These are phyloP conservation scores for Stachybotrys chlorohalonatus DNA, from an alignment of 2,329 filamentous ascomycete species.

Conservation along the genomic window DNA sequence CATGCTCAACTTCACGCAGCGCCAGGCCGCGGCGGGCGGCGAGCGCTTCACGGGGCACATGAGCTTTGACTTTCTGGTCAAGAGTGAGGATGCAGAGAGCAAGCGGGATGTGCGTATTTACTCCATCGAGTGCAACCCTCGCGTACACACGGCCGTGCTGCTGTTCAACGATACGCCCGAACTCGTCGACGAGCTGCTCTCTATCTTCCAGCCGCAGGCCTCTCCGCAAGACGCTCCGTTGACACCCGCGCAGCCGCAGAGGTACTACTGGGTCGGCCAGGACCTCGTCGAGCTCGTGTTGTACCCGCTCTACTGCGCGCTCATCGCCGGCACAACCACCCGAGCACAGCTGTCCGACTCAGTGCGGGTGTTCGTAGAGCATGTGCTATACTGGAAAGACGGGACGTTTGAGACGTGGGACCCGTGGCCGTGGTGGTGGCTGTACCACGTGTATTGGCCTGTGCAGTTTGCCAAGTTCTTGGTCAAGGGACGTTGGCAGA, in stretches of 20 bases:
- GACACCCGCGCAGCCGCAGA: conserved; percentile 11
- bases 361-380: conserved; percentile 18
- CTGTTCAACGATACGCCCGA: conserved; percentile 43
- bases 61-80: conserved; percentile 62
- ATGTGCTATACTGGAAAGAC: conserved; percentile 43
- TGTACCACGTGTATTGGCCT: conserved; percentile 50
- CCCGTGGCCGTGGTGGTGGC: conserved; percentile 46
- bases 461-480: conserved; percentile 35
- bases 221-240: conserved; percentile 7
- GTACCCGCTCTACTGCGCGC: conserved; percentile 28
- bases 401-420: conserved; percentile 45
- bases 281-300: conserved; percentile 48
- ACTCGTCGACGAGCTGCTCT: conserved; percentile 45
- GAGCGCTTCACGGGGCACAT: conserved; percentile 56
- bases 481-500: conserved; percentile 47
- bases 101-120: conserved; percentile 34
- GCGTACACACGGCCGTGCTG: conserved; percentile 58
- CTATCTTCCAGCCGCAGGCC: conserved; percentile 22
- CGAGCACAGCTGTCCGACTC: conserved; percentile 11
- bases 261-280: conserved; percentile 58
- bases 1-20: conserved; percentile 57
- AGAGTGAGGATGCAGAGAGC: conserved; percentile 13
- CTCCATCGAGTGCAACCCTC: conserved; percentile 64
- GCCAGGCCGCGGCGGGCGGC: conserved; percentile 43
- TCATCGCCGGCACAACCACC: conserved; percentile 13